These are phyloP conservation scores for Rhipidocladum racemiflorum DNA, from an alignment of 176 grass and related monocot species.

Conservation along the genomic window DNA sequence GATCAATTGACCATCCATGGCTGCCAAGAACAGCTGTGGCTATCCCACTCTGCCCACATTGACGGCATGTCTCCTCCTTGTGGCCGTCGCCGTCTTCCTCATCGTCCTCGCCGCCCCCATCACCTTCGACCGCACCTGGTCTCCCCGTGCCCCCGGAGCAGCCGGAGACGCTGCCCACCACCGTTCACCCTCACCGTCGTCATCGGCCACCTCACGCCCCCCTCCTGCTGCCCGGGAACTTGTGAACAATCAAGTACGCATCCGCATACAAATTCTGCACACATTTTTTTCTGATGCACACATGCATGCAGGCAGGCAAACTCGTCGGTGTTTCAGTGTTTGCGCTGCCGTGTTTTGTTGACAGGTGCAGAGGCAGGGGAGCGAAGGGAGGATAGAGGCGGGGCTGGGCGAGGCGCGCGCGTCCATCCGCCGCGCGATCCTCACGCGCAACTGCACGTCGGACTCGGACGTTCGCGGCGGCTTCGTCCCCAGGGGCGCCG, in stretches of 20 bases:
- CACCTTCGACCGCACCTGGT: not conserved
- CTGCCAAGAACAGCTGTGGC: not conserved
- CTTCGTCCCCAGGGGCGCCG: constrained; percentile 37
- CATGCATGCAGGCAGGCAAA: not conserved
- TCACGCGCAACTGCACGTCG: constrained; percentile 21
- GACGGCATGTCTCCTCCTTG: not conserved
- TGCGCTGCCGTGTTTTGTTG: not conserved
- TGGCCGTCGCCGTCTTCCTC: not conserved
- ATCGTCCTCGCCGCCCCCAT: not conserved
- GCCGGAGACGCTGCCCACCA: not conserved
- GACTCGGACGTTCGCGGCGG: not conserved
- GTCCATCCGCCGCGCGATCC: constrained; percentile 27
- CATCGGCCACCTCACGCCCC: not conserved
- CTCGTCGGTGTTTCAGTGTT: not conserved
- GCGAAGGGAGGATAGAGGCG: constrained; percentile 2
- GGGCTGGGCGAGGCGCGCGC: constrained; percentile 31
- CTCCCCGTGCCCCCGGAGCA: not conserved
- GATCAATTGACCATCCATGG: not conserved
- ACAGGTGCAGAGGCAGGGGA: not conserved
- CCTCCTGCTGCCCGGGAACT: not conserved
- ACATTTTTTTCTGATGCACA: not conserved
- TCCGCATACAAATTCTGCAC: not conserved
- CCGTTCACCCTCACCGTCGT: not conserved
- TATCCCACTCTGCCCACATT: not conserved
- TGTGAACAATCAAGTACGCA: not conserved